Evolutionary conservation across 805 yeast genomes (phyloP).

Genomic region (Metschnikowia reukaufii): DNA sequence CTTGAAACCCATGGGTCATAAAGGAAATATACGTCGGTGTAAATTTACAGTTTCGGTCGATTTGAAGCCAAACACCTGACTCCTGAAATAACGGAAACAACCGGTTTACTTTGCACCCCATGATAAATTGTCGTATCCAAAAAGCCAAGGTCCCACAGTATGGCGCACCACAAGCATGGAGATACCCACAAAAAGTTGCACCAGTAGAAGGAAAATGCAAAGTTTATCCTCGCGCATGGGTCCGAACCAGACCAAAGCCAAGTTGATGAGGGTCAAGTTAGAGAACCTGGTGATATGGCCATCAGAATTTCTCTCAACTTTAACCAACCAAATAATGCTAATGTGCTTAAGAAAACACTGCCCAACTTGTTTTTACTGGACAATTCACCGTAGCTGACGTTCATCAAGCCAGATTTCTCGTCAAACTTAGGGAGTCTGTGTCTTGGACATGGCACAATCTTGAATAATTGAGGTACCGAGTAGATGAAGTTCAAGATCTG

Average conservation of each 20-base stretch:
- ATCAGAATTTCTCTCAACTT: constrained; percentile 24
- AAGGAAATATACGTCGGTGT: too few relatives aligned
- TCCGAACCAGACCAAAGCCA: constrained; percentile 81
- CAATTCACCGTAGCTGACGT: constrained; percentile 52
- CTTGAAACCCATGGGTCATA: too few relatives aligned
- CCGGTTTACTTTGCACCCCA: constrained; percentile 36
- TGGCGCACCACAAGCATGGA: constrained; percentile 72
- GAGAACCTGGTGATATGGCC: constrained; percentile 49
- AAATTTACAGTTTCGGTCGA: too few relatives aligned
- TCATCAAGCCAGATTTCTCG: constrained; percentile 63
- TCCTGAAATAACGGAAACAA: too few relatives aligned
- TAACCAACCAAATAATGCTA: constrained; percentile 54
- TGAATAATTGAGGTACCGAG: constrained; percentile 89
- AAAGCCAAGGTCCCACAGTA: constrained; percentile 77
- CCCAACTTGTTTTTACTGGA: constrained; percentile 27
- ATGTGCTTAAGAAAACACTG: constrained; percentile 36
- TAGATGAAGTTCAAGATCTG: constrained; percentile 89
- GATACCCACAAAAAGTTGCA: constrained; percentile 70
- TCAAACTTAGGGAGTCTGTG: constrained; percentile 87
- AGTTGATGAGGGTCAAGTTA: constrained; percentile 85
- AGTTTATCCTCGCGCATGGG: constrained; percentile 83
- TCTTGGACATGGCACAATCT: constrained; percentile 89
- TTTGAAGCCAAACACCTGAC: too few relatives aligned
- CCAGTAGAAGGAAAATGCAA: constrained; percentile 55
- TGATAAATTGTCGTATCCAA: constrained; percentile 80